Conservation (phyloP, 1,139 yeast species). For the Candida sojae region DNA sequence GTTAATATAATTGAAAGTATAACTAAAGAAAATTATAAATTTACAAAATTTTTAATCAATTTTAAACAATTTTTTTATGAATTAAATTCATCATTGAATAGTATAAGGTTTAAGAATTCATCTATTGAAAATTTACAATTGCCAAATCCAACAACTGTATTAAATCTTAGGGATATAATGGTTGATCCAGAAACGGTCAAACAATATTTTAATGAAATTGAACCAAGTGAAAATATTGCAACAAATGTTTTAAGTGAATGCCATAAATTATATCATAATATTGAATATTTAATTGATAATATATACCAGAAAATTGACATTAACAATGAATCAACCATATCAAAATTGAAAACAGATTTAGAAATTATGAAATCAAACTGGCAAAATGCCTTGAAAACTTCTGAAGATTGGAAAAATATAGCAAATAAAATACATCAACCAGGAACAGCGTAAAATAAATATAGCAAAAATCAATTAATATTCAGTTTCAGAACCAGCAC, state of each 20-base stretch:
- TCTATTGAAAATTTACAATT: constrained; percentile 13
- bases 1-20: constrained; percentile 42
- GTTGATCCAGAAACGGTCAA: constrained; percentile 21
- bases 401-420: constrained; percentile 48
- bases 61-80: constrained; percentile 30
- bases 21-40: constrained; percentile 41
- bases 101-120: constrained; percentile 12
- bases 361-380: constrained; percentile 40
- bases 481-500: neutral
- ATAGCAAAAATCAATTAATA: neutral
- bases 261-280: constrained; percentile 30
- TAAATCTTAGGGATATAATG: constrained; percentile 26
- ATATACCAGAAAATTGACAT: constrained; percentile 6
- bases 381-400: constrained; percentile 46
- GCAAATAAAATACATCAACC: constrained; percentile 5
- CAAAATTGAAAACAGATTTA: constrained; percentile 37
- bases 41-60: constrained; percentile 32
- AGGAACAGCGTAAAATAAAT: neutral
- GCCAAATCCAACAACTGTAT: constrained; percentile 37
- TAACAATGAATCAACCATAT: constrained; percentile 17
- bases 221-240: constrained; percentile 37
- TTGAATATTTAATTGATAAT: constrained; percentile 13
- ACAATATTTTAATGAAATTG: constrained; percentile 32
- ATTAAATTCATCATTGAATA: constrained; percentile 26
- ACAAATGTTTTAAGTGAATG: constrained; percentile 36